Base-by-base conservation (phyloP, 139 green algal species). In the Haematococcus lacustris region DNA sequence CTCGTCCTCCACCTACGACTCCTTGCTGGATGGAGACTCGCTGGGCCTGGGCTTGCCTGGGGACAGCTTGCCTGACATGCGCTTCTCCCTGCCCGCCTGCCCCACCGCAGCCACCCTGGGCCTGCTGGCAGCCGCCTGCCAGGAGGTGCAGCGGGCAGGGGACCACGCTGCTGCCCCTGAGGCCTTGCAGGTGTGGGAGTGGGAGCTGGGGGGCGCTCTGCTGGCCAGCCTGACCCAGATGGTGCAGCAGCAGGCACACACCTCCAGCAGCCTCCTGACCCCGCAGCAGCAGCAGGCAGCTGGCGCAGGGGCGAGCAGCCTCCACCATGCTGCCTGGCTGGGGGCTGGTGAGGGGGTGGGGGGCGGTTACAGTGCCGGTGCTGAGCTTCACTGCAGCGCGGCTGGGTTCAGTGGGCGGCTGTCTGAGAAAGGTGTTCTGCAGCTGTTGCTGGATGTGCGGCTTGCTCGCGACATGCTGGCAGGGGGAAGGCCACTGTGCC, bases 401-500 rank as follows among this genome's bases (percentile, higher is more conserved):
- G 59, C 40, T 25, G 35, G 26, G 57, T 33, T n/a, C 57, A 65
- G 57, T 5, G 5, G 32, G 26, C 62, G 43, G 6, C 13, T 95
- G 23, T 85, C 66, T 6, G 92, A 97, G 78, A 91, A 92, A 73
- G 93, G 90, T 33, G 74, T 93, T 2, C 86, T 98, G 64, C 93
- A 98, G 88, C 87, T 98, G 67, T 75, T 97, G 25, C 85, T 98
- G 43, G 94, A 98, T 66, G 72, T 91, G 30, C 86, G 88, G 13
- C 88, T 97, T 70, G 34, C 96, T 40, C 40, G 71, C 2, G 82
- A 92, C 62, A 80, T 92, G 3, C 85, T 97, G 2, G 83, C 83
- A 2, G 88, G 85, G 23, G 87, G 83, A 1, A 40, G 75, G 64
- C 88, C 88, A 1, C 60, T 85, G 37, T 9, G 23, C 28, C 2